Evolutionary conservation across 2,329 filamentous ascomycete genomes (phyloP).

Genomic region (Calonectria crousiana): DNA sequence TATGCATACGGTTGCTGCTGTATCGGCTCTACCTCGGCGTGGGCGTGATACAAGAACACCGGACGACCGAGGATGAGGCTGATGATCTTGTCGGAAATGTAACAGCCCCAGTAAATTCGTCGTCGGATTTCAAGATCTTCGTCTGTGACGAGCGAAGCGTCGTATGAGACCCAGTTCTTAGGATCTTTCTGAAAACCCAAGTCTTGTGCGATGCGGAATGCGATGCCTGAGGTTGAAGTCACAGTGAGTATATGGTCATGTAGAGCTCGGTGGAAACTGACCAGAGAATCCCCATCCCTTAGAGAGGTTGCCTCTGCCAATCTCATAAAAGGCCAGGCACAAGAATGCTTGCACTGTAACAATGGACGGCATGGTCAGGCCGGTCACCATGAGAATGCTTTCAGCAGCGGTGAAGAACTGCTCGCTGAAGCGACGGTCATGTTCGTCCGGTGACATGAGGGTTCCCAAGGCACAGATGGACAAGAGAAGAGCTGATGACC

Average conservation of each 20-base stretch:
- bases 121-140: conserved; percentile 45
- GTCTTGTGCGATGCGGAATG: conserved; percentile 47
- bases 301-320: conserved; percentile 43
- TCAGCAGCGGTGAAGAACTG: conserved; percentile 41
- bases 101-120: conserved; percentile 48
- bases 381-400: conserved; percentile 42
- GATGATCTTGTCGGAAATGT: conserved; percentile 44
- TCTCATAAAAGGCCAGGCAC: conserved; percentile 45
- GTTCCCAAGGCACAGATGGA: conserved; percentile 42
- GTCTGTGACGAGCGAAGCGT: conserved; percentile 31
- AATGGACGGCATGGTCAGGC: conserved; percentile 37
- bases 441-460: conserved; percentile 28
- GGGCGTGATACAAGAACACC: conserved; percentile 4
- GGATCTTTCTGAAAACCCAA: conserved; percentile 45
- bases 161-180: conserved; percentile 33
- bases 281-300: conserved; percentile 46
- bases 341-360: conserved; percentile 43
- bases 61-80: conserved; percentile 32
- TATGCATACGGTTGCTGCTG: conserved; percentile 16
- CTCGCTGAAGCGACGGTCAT: conserved; percentile 24
- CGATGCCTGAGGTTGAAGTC: conserved; percentile 35
- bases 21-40: conserved; percentile 19
- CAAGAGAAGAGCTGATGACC: conserved; percentile 41
- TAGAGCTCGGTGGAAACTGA: background rate
- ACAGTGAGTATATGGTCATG: background rate